These are phyloP conservation scores for Hypoxylon intermedium DNA, from an alignment of 495 filamentous ascomycete genomes.

Conservation along the genomic window DNA sequence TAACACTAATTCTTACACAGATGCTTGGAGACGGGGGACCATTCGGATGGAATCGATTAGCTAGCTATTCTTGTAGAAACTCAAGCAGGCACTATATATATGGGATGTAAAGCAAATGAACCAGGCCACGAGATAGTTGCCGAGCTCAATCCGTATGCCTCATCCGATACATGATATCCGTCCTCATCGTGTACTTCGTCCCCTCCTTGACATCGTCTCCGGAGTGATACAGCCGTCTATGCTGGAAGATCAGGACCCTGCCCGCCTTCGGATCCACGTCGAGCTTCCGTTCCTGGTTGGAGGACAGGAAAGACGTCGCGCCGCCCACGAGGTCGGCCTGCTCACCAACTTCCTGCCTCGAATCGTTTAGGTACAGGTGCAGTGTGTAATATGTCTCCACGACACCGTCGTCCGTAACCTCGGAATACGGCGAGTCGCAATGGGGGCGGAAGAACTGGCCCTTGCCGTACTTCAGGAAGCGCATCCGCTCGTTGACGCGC, in stretches of 20 bases:
- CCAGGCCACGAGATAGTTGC: too few species aligned
- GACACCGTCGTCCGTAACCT: constrained; percentile 56
- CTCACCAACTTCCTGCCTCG: constrained; percentile 44
- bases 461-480: constrained; percentile 78
- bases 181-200: constrained; percentile 78
- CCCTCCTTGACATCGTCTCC: constrained; percentile 76
- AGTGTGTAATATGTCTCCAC: constrained; percentile 74
- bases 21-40: too few species aligned
- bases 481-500: constrained; percentile 77
- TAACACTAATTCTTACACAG: too few species aligned
- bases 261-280: constrained; percentile 77
- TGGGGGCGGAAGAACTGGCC: constrained; percentile 84
- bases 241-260: constrained; percentile 81
- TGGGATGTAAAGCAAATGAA: background rate
- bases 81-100: background rate
- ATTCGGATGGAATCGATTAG: too few species aligned
- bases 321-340: constrained; percentile 63
- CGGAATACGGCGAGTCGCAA: constrained; percentile 73
- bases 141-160: too few species aligned
- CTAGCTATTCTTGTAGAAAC: too few species aligned
- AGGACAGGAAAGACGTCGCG: constrained; percentile 70
- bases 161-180: constrained; percentile 74
- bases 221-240: constrained; percentile 68
- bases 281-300: constrained; percentile 53
- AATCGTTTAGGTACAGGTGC: constrained; percentile 81